phyloP scores from a whole-genome alignment of 768 basidiomycete genomes.

The Candolleomyces aberdarensis region DNA sequence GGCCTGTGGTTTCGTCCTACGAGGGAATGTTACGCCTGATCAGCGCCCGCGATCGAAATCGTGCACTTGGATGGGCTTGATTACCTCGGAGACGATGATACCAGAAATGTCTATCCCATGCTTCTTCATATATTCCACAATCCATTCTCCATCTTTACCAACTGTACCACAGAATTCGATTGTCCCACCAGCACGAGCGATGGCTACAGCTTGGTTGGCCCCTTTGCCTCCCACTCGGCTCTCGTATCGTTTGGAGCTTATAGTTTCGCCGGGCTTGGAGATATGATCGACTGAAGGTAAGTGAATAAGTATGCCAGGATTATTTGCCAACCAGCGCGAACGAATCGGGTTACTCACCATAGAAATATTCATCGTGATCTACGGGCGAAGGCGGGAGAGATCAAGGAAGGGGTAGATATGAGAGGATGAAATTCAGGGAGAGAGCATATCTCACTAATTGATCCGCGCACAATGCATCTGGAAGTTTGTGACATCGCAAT shows the following conservation, averaged over 20 bases:
- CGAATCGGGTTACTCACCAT: slow-evolving; percentile 32
- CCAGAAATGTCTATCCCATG: slow-evolving; percentile 39
- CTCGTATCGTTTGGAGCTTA: slow-evolving; percentile 48
- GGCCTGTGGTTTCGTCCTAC: slow-evolving; percentile 47
- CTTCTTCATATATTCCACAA: slow-evolving; percentile 35
- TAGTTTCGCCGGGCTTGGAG: slow-evolving; percentile 56
- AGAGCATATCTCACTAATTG: slow-evolving; percentile 39
- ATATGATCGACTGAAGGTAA: slow-evolving; percentile 43
- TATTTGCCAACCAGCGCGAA: neutral
- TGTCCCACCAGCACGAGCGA: slow-evolving; percentile 47
- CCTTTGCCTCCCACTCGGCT: slow-evolving; percentile 60
- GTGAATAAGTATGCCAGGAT: neutral
- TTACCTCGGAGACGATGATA: slow-evolving; percentile 39
- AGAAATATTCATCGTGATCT: slow-evolving; percentile 61
- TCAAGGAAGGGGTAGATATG: neutral
- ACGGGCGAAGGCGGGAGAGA: neutral
- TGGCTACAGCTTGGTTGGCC: slow-evolving; percentile 60
- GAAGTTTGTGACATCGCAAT: no score
- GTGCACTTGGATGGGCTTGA: slow-evolving; percentile 6
- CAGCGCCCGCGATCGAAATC: neutral
- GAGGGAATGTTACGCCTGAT: neutral
- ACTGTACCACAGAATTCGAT: slow-evolving; percentile 51
- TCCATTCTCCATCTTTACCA: slow-evolving; percentile 51
- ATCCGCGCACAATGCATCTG: slow-evolving; percentile 42
- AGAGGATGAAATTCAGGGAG: neutral